Conservation (phyloP, 495 filamentous ascomycete species). For the Aspergillus steynii region DNA sequence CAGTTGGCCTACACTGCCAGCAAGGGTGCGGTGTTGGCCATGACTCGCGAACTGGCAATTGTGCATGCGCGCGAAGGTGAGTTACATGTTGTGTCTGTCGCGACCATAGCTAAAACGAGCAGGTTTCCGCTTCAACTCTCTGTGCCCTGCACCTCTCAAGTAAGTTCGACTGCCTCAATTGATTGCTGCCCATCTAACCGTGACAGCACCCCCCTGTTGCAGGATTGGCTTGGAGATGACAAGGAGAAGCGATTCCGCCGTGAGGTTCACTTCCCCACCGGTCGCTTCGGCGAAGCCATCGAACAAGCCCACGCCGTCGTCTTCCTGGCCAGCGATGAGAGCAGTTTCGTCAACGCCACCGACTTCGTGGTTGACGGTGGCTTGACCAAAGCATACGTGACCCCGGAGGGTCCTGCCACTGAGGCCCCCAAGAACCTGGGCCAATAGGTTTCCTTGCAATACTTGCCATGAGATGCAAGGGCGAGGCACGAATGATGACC, state of each 20-base stretch:
- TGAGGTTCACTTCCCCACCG: constrained; percentile 92
- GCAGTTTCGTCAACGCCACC: constrained; percentile 86
- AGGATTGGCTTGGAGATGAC: constrained; percentile 95
- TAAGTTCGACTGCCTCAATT: constrained; percentile 28
- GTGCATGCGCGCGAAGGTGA: constrained; percentile 76
- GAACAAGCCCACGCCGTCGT: constrained; percentile 94
- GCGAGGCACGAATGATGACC: constrained; percentile 17
- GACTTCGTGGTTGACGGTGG: constrained; percentile 98
- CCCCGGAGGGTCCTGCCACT: constrained; percentile 76
- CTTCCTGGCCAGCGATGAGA: constrained; percentile 93
- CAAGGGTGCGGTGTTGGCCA: constrained; percentile 89
- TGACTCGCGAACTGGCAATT: constrained; percentile 80
- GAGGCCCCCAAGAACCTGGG: constrained; percentile 67
- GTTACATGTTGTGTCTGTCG: not conserved
- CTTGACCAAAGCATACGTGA: constrained; percentile 95
- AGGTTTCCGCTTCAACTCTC: constrained; percentile 77
- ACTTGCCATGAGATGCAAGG: not conserved
- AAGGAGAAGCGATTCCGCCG: constrained; percentile 76
- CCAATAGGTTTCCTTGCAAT: constrained; percentile 20
- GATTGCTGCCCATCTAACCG: not conserved
- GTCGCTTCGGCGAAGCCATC: constrained; percentile 93
- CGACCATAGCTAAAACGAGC: not conserved
- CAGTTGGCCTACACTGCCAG: constrained; percentile 94
- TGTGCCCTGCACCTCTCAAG: constrained; percentile 93
- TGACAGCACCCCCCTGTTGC: constrained; percentile 69